These are phyloP conservation scores for Sclerotinia borealis DNA, from an alignment of 2,329 filamentous ascomycete species.

Conservation along the genomic window DNA sequence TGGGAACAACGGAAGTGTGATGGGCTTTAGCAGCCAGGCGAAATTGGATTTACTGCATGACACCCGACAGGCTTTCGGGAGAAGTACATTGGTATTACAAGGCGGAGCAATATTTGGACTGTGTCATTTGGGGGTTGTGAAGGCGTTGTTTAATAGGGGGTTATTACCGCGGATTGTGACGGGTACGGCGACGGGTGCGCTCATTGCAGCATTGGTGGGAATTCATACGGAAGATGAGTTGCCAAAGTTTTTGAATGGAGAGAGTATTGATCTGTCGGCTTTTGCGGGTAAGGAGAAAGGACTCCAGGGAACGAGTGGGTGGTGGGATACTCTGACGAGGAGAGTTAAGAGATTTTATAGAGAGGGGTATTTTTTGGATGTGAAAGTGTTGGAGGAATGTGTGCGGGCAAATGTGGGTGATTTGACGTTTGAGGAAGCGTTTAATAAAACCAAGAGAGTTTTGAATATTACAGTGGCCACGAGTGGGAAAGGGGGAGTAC, in stretches of 20 bases:
- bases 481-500: slow-evolving; percentile 66
- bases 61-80: slow-evolving; percentile 79
- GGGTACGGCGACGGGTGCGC: slow-evolving; percentile 81
- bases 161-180: slow-evolving; percentile 85
- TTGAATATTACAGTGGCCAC: slow-evolving; percentile 89
- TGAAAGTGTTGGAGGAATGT: slow-evolving; percentile 74
- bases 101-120: slow-evolving; percentile 88
- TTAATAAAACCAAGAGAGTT: slow-evolving; percentile 74
- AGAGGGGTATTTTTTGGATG: slow-evolving; percentile 80
- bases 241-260: slow-evolving; percentile 67
- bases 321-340: slow-evolving; percentile 55
- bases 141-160: slow-evolving; percentile 73
- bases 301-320: slow-evolving; percentile 26
- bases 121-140: slow-evolving; percentile 85
- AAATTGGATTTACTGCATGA: slow-evolving; percentile 85
- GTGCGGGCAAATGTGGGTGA: slow-evolving; percentile 82
- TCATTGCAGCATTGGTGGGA: slow-evolving; percentile 83
- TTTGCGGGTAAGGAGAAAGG: slow-evolving; percentile 48
- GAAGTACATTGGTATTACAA: slow-evolving; percentile 79
- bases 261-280: slow-evolving; percentile 75
- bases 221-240: slow-evolving; percentile 85
- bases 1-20: slow-evolving; percentile 34
- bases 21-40: slow-evolving; percentile 38
- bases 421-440: slow-evolving; percentile 89
- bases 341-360: slow-evolving; percentile 62